Percentiles rank a stretch among this genome's conserved stretches.
phyloP scores from a whole-genome alignment of 257 asterid genomes.

The Eustoma russellianum region DNA sequence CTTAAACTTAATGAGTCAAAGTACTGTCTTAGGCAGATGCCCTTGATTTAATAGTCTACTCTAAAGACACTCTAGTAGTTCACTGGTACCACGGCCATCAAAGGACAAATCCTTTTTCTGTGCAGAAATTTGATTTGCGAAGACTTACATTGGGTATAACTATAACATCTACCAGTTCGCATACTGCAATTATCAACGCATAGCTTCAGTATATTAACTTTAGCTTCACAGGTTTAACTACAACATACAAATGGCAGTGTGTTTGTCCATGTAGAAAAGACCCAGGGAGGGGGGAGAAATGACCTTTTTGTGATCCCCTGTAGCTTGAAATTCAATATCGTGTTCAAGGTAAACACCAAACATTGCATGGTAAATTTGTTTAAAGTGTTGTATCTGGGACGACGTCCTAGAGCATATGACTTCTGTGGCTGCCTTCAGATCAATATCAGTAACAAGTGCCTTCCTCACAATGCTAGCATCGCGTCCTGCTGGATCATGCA shows the following conservation, averaged over 20 bases:
- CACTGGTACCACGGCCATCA: too few species aligned
- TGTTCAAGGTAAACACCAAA: slow-evolving; percentile 64
- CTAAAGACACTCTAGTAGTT: too few species aligned
- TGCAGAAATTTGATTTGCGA: too few species aligned
- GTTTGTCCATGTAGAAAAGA: not conserved
- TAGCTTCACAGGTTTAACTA: not conserved
- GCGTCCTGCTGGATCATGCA: slow-evolving; percentile 81
- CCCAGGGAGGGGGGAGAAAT: not conserved
- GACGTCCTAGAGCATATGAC: slow-evolving; percentile 86
- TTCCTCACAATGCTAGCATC: slow-evolving; percentile 63
- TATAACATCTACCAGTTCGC: too few species aligned
- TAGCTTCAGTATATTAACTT: not conserved
- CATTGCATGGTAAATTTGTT: slow-evolving; percentile 50
- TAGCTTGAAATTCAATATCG: slow-evolving; percentile 50
- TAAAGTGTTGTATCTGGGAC: slow-evolving; percentile 68
- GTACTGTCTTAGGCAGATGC: too few species aligned
- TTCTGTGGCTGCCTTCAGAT: slow-evolving; percentile 78
- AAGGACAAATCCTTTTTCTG: too few species aligned
- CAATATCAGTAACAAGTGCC: slow-evolving; percentile 36
- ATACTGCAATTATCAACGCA: not conserved
- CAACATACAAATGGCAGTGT: not conserved
- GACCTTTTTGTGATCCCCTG: slow-evolving; percentile 84
- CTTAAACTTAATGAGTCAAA: too few species aligned
- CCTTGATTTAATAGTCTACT: too few species aligned
- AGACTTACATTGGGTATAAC: too few species aligned